phyloP scores from a whole-genome alignment of 1,284 basidiomycete species.

The Leccinum variabile region DNA sequence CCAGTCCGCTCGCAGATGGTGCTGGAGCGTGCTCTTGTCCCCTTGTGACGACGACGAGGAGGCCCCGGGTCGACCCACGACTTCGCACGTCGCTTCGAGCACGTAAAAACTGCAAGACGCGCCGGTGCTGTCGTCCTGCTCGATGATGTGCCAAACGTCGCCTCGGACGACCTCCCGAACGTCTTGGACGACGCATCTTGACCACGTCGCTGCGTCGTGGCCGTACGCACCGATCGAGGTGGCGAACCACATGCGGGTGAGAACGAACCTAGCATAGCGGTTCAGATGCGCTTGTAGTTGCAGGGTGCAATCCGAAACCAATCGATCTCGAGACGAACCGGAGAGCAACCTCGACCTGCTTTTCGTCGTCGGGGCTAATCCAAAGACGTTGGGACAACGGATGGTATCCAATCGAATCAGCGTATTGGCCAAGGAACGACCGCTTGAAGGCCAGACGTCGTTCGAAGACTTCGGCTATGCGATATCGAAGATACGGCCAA shows the following conservation, averaged over 20 bases:
- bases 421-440: conserved; percentile 49
- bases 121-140: conserved; percentile 25
- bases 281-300: conserved; percentile 3
- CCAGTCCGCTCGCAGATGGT: conserved; percentile 61
- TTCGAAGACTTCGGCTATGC: conserved; percentile 43
- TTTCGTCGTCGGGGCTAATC: conserved; percentile 54
- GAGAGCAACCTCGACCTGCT: conserved; percentile 54
- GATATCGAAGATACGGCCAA: conserved; percentile 64
- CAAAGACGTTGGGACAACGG: conserved; percentile 52
- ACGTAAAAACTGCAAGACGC: conserved; percentile 46
- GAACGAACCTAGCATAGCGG: conserved; percentile 48
- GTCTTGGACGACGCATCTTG: conserved; percentile 41
- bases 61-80: conserved; percentile 47
- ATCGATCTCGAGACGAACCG: conserved; percentile 41
- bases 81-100: conserved; percentile 68
- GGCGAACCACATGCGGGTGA: conserved; percentile 62
- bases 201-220: conserved; percentile 35
- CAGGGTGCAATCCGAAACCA: not conserved
- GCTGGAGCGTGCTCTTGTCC: not conserved
- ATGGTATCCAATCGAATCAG: conserved; percentile 20
- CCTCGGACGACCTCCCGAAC: conserved; percentile 50
- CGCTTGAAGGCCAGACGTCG: conserved; percentile 41
- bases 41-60: conserved; percentile 3
- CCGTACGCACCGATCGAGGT: conserved; percentile 48
- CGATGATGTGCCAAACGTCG: conserved; percentile 60